Evolutionary conservation across 2,329 filamentous ascomycete species (phyloP), one percentile per base, ranked within the genome.

Genomic region (Colletotrichum tamarilloi): DNA sequence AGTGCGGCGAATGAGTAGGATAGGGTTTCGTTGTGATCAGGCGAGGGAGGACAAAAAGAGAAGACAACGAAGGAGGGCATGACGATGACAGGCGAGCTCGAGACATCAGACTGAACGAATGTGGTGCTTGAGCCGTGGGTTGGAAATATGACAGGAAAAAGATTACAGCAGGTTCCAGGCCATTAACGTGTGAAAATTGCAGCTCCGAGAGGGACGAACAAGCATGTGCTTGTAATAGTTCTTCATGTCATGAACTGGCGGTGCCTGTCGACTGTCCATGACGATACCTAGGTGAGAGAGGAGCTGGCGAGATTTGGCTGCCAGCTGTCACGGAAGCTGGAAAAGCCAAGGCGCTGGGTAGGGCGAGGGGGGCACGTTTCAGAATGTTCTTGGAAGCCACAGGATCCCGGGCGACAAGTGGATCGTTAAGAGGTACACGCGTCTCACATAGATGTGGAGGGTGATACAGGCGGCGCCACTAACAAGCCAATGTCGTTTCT

Each of bases 381-480:
- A 75, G 71, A 68, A 42, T 72, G 57, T 73, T 68, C 58, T 62
- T 72, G 22, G 62, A 72, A 74, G 60, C 71, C 46, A 32, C 67
- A 70, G 14, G 55, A 73, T 73, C 71, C 67, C 14, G 42, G 70
- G 26, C 58, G n/a, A 58, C 30, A 46, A 71, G 67, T 65, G 71
- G 71, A 49, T 22, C 62, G 67, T 66, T 62, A 71, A 49, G 28
- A 62, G 38, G 71, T 73, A 73, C 71, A 71, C 49, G 71, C 67
- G 71, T 73, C 67, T 73, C 67, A 71, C 46, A n/a, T 73, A 62
- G 56, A 71, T 66, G 62, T 49, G 16, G 71, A 62, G 56, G 56
- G 56, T 66, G 46, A 19, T n/a, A 66, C 66, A 42, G 16, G 30
- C 28, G 56, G 46, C 49, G 32, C 38, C 42, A 49, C 67, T 65